These are phyloP conservation scores for Bondarzewia mesenterica DNA, from an alignment of 1,284 basidiomycete genomes.

Conservation along the genomic window DNA sequence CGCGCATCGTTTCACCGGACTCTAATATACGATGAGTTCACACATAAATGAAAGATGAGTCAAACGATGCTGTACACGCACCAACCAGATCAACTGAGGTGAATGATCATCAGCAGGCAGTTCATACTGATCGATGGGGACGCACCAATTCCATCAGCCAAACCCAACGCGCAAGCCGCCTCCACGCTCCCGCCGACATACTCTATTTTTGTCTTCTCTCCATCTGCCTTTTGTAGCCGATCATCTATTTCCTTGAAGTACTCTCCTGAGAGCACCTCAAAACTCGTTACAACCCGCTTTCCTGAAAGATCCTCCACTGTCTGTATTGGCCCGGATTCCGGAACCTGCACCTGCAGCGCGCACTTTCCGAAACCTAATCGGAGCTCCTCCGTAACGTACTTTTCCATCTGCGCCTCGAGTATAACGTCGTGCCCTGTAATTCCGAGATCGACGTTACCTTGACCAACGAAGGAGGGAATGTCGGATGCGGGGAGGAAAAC, in stretches of 20 bases:
- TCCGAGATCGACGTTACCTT: constrained; percentile 91
- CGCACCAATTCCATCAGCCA: constrained; percentile 95
- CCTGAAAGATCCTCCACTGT: constrained; percentile 79
- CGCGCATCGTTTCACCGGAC: constrained; percentile 99
- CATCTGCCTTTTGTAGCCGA: constrained; percentile 38
- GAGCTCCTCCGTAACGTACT: constrained; percentile 74
- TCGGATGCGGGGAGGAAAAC: constrained; percentile 97
- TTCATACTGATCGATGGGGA: constrained; percentile 9
- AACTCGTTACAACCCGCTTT: constrained; percentile 90
- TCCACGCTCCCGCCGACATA: constrained; percentile 98
- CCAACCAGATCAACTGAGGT: constrained; percentile 81
- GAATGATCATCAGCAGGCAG: constrained; percentile 8
- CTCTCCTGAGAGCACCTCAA: constrained; percentile 77
- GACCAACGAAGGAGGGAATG: constrained; percentile 97
- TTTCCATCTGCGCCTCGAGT: constrained; percentile 78
- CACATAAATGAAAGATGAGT: not conserved
- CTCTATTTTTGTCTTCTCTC: constrained; percentile 73
- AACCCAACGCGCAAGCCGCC: constrained; percentile 92
- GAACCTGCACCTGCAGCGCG: constrained; percentile 90
- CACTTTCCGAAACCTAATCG: constrained; percentile 94
- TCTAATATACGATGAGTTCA: constrained; percentile 39
- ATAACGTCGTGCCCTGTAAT: constrained; percentile 98
- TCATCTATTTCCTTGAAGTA: constrained; percentile 78
- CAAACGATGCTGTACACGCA: constrained; percentile 29
- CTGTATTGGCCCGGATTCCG: constrained; percentile 68